phyloP scores from a whole-genome alignment of 1,284 basidiomycete genomes.

The Sanguinoderma infundibulare region DNA sequence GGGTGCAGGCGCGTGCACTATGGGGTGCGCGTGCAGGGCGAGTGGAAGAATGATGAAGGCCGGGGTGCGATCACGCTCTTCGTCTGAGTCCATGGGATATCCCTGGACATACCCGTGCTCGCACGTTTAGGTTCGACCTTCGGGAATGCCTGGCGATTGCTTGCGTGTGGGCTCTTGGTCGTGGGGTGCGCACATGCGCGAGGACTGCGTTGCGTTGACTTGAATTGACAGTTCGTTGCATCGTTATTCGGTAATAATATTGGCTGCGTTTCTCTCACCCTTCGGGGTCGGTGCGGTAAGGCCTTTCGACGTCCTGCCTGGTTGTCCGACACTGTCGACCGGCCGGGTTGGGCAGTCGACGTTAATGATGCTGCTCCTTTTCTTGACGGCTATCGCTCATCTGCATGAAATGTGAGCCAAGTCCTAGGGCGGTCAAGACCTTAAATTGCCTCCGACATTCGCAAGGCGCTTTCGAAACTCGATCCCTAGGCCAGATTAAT shows the following conservation, averaged over 20 bases:
- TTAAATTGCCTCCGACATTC: no score
- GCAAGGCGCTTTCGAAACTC: no score
- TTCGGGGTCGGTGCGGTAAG: constrained; percentile 16
- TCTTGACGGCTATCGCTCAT: no score
- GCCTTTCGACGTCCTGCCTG: background rate
- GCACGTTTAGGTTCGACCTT: background rate
- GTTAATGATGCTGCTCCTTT: background rate
- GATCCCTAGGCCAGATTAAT: no score
- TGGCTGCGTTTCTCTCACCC: constrained; percentile 18
- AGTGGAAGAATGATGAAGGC: constrained; percentile 51
- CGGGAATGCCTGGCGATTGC: background rate
- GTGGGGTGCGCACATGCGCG: background rate
- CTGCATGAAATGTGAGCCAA: no score
- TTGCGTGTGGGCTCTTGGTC: background rate
- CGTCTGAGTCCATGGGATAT: constrained; percentile 34
- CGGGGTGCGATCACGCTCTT: constrained; percentile 54
- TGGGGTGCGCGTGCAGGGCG: constrained; percentile 57
- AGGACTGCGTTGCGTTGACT: background rate
- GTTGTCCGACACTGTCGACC: no score
- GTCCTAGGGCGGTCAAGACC: no score
- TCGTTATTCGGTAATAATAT: constrained; percentile 12
- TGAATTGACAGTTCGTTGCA: no score
- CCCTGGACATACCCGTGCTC: background rate
- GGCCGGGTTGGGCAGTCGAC: no score
- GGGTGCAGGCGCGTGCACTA: constrained; percentile 57